These are phyloP conservation scores for Talaromyces liani DNA, from an alignment of 495 filamentous ascomycete genomes.

Conservation along the genomic window DNA sequence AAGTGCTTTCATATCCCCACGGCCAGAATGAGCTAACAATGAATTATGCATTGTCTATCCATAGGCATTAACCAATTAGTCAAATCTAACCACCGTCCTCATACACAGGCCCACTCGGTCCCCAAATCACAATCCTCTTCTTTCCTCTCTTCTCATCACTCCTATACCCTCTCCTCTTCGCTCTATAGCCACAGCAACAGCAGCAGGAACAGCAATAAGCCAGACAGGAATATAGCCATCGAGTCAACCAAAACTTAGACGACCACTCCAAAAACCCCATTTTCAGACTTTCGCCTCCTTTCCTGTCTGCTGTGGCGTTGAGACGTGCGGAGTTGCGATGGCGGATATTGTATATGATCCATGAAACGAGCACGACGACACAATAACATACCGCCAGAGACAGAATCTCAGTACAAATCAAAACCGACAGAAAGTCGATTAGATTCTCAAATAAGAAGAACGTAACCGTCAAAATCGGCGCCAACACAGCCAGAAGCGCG, in stretches of 20 bases:
- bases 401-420: neutral
- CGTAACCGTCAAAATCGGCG: neutral
- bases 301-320: neutral
- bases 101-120: constrained; percentile 6
- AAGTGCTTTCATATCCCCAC: neutral
- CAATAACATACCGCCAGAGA: neutral
- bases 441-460: neutral
- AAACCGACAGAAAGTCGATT: neutral
- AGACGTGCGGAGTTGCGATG: neutral
- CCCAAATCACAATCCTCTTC: constrained; percentile 5
- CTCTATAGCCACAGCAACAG: neutral
- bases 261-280: neutral
- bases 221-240: neutral
- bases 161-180: constrained; percentile 1
- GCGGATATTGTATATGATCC: neutral
- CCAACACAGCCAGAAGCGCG: neutral
- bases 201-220: neutral
- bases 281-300: neutral
- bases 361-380: neutral
- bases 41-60: neutral
- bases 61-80: neutral
- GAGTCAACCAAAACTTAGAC: constrained; percentile 1
- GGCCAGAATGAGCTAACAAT: no score
- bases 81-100: neutral
- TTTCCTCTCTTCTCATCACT: neutral